Evolutionary conservation across 139 green algal genomes (phyloP).

Genomic region (Desmodesmus armatus): DNA sequence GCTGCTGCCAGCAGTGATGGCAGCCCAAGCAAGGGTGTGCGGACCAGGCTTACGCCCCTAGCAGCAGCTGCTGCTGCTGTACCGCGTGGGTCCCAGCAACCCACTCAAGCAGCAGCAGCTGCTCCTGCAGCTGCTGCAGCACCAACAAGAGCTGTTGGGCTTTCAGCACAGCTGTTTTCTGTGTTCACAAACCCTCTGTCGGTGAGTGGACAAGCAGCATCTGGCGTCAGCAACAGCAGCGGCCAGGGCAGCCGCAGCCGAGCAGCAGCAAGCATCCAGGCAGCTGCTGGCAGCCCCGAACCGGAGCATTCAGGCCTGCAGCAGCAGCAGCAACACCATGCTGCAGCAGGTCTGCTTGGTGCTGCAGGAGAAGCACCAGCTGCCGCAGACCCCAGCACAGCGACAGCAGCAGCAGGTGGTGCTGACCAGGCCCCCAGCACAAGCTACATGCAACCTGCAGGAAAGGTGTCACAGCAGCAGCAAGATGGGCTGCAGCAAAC

Average conservation of each 20-base stretch:
- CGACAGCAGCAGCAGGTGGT: not conserved
- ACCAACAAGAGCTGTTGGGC: not conserved
- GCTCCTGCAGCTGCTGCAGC: not conserved
- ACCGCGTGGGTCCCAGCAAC: not conserved
- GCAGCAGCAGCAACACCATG: not conserved
- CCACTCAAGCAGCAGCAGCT: not conserved
- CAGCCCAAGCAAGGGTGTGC: not conserved
- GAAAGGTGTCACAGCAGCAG: not conserved
- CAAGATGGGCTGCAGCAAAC: not conserved
- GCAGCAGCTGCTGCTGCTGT: too few species aligned
- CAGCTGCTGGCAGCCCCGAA: too few species aligned
- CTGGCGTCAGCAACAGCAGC: not conserved
- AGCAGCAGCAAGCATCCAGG: not conserved
- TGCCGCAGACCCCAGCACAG: too few species aligned
- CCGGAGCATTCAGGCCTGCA: too few species aligned
- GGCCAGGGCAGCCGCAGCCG: not conserved
- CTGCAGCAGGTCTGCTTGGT: too few species aligned
- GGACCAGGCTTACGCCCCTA: not conserved
- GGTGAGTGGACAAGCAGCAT: not conserved
- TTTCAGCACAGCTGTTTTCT: not conserved
- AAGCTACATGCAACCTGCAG: not conserved
- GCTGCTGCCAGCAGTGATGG: not conserved
- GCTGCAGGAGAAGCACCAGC: too few species aligned
- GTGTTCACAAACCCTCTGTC: conserved; percentile 28
- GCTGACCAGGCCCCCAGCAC: not conserved